These are phyloP conservation scores for Alternaria triticimaculans DNA, from an alignment of 2,329 filamentous ascomycete genomes.

Conservation along the genomic window DNA sequence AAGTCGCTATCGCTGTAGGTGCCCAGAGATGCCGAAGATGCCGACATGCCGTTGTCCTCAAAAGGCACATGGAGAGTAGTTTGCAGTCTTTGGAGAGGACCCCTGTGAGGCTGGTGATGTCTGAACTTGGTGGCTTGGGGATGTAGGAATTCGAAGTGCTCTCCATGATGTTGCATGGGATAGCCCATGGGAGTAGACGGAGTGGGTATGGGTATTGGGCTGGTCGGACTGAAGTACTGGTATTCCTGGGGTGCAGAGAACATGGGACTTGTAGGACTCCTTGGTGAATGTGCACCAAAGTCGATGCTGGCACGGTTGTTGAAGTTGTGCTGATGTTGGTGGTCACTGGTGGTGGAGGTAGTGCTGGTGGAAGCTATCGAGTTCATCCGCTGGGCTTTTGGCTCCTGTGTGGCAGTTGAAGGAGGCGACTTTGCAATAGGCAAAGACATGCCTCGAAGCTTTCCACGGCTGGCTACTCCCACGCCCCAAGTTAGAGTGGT, in stretches of 20 bases:
- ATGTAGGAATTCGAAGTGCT: slow-evolving; percentile 48
- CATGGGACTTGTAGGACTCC: slow-evolving; percentile 46
- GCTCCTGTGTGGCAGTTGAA: slow-evolving; percentile 34
- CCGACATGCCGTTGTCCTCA: slow-evolving; percentile 52
- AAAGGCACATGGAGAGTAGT: slow-evolving; percentile 51
- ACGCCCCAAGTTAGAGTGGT: slow-evolving; percentile 97
- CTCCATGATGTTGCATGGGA: slow-evolving; percentile 48
- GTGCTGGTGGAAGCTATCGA: slow-evolving; percentile 30
- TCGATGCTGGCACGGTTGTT: slow-evolving; percentile 42
- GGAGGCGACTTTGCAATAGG: slow-evolving; percentile 60
- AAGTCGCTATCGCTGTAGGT: slow-evolving; percentile 58
- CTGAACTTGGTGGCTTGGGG: slow-evolving; percentile 46
- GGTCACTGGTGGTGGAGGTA: slow-evolving; percentile 25
- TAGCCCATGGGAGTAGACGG: slow-evolving; percentile 47
- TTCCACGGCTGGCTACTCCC: slow-evolving; percentile 92
- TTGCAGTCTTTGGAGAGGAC: slow-evolving; percentile 52
- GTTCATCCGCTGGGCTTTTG: slow-evolving; percentile 34
- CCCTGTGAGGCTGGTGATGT: slow-evolving; percentile 46
- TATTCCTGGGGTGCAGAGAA: slow-evolving; percentile 48
- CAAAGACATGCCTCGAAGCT: slow-evolving; percentile 86
- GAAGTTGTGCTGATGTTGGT: slow-evolving; percentile 36
- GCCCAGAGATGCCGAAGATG: slow-evolving; percentile 54
- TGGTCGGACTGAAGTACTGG: slow-evolving; percentile 46
- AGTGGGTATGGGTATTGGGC: slow-evolving; percentile 50
- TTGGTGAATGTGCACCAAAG: slow-evolving; percentile 43